phyloP scores from a whole-genome alignment of 2,329 filamentous ascomycete species.

The Apiospora hydei region DNA sequence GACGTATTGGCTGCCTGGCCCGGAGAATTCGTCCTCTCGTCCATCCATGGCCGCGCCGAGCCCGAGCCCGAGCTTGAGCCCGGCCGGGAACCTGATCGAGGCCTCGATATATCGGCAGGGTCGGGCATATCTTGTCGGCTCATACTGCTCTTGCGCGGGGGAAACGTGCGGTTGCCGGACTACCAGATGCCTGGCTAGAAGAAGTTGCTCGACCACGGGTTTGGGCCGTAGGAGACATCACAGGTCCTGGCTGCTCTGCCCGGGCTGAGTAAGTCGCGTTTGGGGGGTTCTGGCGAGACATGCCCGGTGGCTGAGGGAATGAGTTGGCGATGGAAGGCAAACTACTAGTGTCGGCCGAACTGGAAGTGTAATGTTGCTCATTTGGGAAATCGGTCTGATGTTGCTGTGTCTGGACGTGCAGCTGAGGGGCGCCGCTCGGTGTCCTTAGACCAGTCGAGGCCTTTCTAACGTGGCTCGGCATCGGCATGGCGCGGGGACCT shows the following conservation, averaged over 20 bases:
- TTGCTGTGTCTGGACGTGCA: conserved; percentile 42
- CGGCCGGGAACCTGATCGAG: conserved; percentile 39
- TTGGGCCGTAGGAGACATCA: neutral
- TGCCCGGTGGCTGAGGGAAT: neutral
- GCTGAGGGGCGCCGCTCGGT: conserved; percentile 39
- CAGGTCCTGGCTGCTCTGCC: neutral
- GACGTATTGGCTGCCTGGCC: conserved; percentile 43
- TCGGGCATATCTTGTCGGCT: conserved; percentile 51
- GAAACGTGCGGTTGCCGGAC: conserved; percentile 49
- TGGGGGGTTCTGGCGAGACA: neutral
- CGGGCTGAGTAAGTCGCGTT: neutral
- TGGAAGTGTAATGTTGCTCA: conserved; percentile 5
- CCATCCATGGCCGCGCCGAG: conserved; percentile 41
- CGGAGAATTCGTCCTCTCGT: conserved; percentile 50
- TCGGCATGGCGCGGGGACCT: conserved; percentile 33
- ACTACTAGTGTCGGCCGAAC: conserved; percentile 1
- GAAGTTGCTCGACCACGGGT: neutral
- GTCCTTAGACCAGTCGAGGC: conserved; percentile 34
- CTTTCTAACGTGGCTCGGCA: conserved; percentile 29
- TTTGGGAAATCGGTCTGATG: conserved; percentile 1
- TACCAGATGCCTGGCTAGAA: neutral
- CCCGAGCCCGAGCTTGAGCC: conserved; percentile 37
- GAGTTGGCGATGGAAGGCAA: neutral
- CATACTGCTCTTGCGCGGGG: conserved; percentile 69
- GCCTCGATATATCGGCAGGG: conserved; percentile 27